Base-by-base conservation (phyloP, 2,329 filamentous ascomycete species). In the Leptographium galeiforme region DNA sequence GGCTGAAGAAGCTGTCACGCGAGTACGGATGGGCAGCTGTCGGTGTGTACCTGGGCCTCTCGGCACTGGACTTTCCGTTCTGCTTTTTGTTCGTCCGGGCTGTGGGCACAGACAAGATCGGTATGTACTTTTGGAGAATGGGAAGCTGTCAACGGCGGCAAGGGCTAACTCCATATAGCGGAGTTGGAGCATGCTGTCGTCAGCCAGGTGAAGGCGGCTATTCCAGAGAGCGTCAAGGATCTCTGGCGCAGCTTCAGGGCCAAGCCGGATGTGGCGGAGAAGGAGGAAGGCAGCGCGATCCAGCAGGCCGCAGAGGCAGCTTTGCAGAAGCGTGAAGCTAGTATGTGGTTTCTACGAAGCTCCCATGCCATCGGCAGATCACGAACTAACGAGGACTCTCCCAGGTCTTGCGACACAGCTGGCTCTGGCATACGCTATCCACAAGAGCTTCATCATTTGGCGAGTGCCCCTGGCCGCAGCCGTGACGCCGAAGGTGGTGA, bases 381-480 rank as follows among this genome's bases (percentile, higher is more conserved):
- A 40, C 41, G n/a, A 50, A 47, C 13, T 30, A 25, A 25, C 5
- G 25, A 25, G 25, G 25, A 5, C 25, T 25, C 25, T 19, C n/a
- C n/a, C 58, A 84, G 80, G 80, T 61, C 67, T 84, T 38, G 79
- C 75, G 51, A 97, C 93, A 10, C 89, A 96, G 65, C 73, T 98
- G 34, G 89, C 88, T 16, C 77, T 98, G 49, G 93, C 93, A 13
- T 98, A 98, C 64, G 91, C 91, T 33, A 88, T 98, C 55, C 93
- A 98, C 75, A 98, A 98, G 72, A 94, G 87, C 61, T 89, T 97
- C 68, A 96, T 98, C 63, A 95, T 98, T 68, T 68, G 97, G 59
- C 81, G 93, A n/a, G 89, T 98, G 11, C 93, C 93, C 10, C 71
- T 97, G 58, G 93, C 93, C 1, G 89, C 88, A 13, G 91, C 89